A percentile compares a stretch with the other conserved stretches of the same genome.
Conservation (phyloP, 1,284 basidiomycete species). For the Xerocomus tenax region DNA sequence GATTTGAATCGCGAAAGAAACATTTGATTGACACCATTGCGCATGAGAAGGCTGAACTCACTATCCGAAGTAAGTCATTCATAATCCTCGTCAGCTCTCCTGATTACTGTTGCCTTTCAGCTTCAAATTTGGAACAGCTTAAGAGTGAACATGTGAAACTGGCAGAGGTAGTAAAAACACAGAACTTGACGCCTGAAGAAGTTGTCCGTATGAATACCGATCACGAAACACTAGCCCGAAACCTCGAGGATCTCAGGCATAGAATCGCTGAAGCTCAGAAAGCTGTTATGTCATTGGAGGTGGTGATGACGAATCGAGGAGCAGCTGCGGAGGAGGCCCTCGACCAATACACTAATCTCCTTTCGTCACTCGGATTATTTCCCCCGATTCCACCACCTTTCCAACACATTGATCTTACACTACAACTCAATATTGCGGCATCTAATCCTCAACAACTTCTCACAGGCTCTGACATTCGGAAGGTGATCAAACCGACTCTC, state of each 20-base stretch:
- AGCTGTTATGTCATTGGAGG: slow-evolving; percentile 64
- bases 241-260: slow-evolving; percentile 64
- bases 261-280: slow-evolving; percentile 68
- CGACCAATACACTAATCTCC: slow-evolving; percentile 63
- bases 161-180: slow-evolving; percentile 59
- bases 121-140: slow-evolving; percentile 49
- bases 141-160: slow-evolving; percentile 57
- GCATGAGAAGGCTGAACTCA: slow-evolving; percentile 56
- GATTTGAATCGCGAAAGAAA: slow-evolving; percentile 56
- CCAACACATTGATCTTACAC: slow-evolving; percentile 58
- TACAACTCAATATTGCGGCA: slow-evolving; percentile 68
- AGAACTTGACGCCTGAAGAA: slow-evolving; percentile 81
- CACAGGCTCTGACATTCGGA: slow-evolving; percentile 55
- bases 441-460: slow-evolving; percentile 59
- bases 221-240: slow-evolving; percentile 63
- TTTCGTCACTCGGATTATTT: slow-evolving; percentile 66
- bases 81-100: not conserved
- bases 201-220: slow-evolving; percentile 80
- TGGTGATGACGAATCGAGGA: slow-evolving; percentile 67
- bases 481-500: slow-evolving; percentile 64
- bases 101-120: slow-evolving; percentile 30
- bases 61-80: slow-evolving; percentile 37
- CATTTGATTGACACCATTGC: slow-evolving; percentile 55
- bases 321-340: slow-evolving; percentile 72
- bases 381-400: slow-evolving; percentile 61